Evolutionary conservation across 352 stramenopile species (phyloP), one percentile per base, ranked within the genome.

Genomic region (Phytophthora aleatoria): DNA sequence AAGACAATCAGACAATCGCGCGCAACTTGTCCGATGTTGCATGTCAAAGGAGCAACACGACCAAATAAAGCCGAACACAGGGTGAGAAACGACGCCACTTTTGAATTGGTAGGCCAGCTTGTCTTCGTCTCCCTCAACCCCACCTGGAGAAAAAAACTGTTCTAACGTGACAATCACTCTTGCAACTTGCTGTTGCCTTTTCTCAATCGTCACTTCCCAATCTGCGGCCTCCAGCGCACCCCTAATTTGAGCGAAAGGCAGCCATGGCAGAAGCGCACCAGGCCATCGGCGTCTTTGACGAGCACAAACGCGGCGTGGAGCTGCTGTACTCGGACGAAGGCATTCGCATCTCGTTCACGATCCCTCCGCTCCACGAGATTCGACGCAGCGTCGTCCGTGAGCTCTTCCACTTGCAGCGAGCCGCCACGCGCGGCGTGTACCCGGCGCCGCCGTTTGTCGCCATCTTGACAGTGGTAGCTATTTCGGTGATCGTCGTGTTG

Each of bases 241-340:
- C 27, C 31, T 20, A 4, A 54, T 27, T n/a, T 13, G 31, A 57
- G 36, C 57, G 47, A 38, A 62, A 43, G 35, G 50, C 27, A 50
- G 15, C 11, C 31, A 96, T 96, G 87, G 87, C 87, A 3, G 87
- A 96, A 91, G 87, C 87, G 39, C 84, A 93, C 58, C 84, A 93
- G 26, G 87, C 87, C 62, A 93, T 86, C 57, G 79, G 77, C 61
- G 87, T 94, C 51, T 96, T 94, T 58, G 85, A 89, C 35, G 87
- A 92, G 68, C 85, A 94, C 83, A 92, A 93, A 70, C 85, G 84
- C 61, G 84, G 85, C 67, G 82, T 96, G 26, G 86, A 96, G 79
- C 70, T 96, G 53, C 72, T 95, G 39, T 91, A 94, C 72, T 92
- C 81, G 42, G 81, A 94, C 58, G 70, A 96, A 52, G 87, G 86